Percentiles rank a stretch among this genome's conserved stretches.
phyloP scores from a whole-genome alignment of 352 stramenopile species.

The Blastocystis sp. region DNA sequence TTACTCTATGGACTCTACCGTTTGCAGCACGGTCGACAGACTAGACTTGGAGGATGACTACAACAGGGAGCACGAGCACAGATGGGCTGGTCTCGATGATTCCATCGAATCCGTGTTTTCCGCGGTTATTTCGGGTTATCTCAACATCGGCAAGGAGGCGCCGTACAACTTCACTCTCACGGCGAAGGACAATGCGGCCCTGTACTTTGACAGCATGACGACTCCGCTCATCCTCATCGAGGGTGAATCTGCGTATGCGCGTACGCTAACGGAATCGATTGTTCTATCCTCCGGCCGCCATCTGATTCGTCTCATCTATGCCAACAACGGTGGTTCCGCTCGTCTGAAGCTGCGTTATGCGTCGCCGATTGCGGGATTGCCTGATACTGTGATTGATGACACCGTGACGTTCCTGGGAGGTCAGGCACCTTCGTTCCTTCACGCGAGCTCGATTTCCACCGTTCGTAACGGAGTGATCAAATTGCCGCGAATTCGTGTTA shows the following conservation, averaged over 20 bases:
- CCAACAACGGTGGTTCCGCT: background rate
- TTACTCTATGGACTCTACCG: background rate
- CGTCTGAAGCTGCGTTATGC: background rate
- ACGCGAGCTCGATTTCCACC: background rate
- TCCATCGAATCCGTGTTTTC: background rate
- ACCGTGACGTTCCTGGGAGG: slow-evolving; percentile 16
- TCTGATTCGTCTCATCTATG: slow-evolving; percentile 9
- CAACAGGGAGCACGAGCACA: background rate
- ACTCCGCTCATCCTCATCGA: background rate
- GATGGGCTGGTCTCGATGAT: slow-evolving; percentile 52
- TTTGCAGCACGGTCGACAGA: background rate
- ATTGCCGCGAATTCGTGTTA: background rate
- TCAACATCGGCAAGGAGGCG: background rate
- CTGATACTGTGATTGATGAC: slow-evolving; percentile 24
- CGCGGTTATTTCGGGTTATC: background rate
- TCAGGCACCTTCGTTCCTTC: slow-evolving; percentile 40
- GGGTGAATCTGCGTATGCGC: too few relatives aligned
- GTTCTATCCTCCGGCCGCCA: background rate
- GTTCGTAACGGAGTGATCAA: background rate
- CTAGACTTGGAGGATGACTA: background rate
- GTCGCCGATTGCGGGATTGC: background rate
- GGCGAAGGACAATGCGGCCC: background rate
- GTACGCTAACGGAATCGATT: background rate
- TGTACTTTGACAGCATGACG: background rate
- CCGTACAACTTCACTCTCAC: slow-evolving; percentile 24